A percentile compares a stretch with the other conserved stretches of the same genome.
phyloP scores from a whole-genome alignment of 345 rosid genomes.

The Brassica nigra region DNA sequence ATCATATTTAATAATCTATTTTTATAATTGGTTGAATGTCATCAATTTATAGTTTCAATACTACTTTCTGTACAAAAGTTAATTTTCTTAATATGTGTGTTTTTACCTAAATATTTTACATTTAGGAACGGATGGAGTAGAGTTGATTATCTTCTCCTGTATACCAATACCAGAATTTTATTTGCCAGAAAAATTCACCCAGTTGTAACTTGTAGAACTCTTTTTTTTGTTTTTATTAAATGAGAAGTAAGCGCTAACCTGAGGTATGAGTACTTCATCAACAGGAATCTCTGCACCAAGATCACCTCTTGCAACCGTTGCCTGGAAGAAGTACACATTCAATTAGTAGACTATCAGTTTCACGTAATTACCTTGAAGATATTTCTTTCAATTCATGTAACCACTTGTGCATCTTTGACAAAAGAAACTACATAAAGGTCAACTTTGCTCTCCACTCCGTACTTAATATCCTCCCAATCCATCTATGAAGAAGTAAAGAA shows the following conservation, averaged over 20 bases:
- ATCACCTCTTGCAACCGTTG: slow-evolving; percentile 99
- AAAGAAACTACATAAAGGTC: slow-evolving; percentile 99
- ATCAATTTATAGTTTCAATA: too few species aligned
- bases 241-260: slow-evolving; percentile 53
- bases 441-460: slow-evolving; percentile 93
- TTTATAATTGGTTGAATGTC: too few species aligned
- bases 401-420: slow-evolving; percentile 98
- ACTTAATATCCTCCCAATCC: slow-evolving; percentile 99
- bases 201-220: slow-evolving; percentile 12
- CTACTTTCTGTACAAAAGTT: too few species aligned
- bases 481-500: slow-evolving; percentile 58
- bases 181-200: slow-evolving; percentile 12
- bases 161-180: slow-evolving; percentile 14
- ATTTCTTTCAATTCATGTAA: slow-evolving; percentile 90
- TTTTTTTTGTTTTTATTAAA: slow-evolving; percentile 4
- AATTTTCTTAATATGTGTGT: too few species aligned
- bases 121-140: too few species aligned
- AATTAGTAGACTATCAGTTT: slow-evolving; percentile 1
- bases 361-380: slow-evolving; percentile 52
- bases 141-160: slow-evolving; percentile 86
- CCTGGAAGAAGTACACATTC: slow-evolving; percentile 47
- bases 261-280: slow-evolving; percentile 98
- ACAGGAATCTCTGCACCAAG: slow-evolving; percentile 99
- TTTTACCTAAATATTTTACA: too few species aligned
- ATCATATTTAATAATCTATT: too few species aligned